These are phyloP conservation scores for Fusarium multiceps DNA, from an alignment of 2,329 filamentous ascomycete species.

Conservation along the genomic window DNA sequence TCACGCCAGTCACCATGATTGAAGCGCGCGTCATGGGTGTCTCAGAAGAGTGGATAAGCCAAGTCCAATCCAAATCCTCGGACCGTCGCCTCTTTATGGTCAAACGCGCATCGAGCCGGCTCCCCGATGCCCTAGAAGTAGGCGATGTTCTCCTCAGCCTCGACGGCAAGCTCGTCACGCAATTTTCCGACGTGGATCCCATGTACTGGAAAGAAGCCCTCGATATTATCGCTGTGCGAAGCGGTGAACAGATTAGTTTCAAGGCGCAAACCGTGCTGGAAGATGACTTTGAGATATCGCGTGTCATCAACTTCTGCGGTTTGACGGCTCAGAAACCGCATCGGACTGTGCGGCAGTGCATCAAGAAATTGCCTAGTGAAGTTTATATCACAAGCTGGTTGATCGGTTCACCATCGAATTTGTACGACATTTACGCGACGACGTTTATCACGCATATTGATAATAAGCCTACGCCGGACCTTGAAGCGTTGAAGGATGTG, in stretches of 20 bases:
- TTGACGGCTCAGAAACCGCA: constrained; percentile 93
- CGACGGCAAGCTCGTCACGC: constrained; percentile 90
- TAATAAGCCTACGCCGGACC: constrained; percentile 82
- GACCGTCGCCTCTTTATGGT: constrained; percentile 99
- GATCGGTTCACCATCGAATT: constrained; percentile 83
- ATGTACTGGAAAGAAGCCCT: constrained; percentile 92
- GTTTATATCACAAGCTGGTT: constrained; percentile 92
- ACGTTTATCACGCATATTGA: constrained; percentile 99
- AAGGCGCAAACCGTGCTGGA: constrained; percentile 87
- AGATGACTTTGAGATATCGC: constrained; percentile 90
- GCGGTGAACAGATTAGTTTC: constrained; percentile 80
- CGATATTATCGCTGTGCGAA: constrained; percentile 87
- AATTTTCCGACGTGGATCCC: constrained; percentile 89
- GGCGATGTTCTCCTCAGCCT: constrained; percentile 92
- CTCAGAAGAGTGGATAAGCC: constrained; percentile 92
- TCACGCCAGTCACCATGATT: constrained; percentile 94
- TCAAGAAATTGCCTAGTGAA: constrained; percentile 95
- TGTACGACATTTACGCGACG: constrained; percentile 91
- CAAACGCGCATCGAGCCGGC: constrained; percentile 76
- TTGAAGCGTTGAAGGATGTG: constrained; percentile 83
- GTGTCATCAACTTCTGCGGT: constrained; percentile 93
- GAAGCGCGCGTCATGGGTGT: constrained; percentile 97
- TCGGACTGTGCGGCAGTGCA: constrained; percentile 95
- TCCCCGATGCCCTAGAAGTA: constrained; percentile 74
- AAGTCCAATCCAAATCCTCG: constrained; percentile 88